Conservation (phyloP, 2,329 filamentous ascomycete species). For the Neonectria coccinea region DNA sequence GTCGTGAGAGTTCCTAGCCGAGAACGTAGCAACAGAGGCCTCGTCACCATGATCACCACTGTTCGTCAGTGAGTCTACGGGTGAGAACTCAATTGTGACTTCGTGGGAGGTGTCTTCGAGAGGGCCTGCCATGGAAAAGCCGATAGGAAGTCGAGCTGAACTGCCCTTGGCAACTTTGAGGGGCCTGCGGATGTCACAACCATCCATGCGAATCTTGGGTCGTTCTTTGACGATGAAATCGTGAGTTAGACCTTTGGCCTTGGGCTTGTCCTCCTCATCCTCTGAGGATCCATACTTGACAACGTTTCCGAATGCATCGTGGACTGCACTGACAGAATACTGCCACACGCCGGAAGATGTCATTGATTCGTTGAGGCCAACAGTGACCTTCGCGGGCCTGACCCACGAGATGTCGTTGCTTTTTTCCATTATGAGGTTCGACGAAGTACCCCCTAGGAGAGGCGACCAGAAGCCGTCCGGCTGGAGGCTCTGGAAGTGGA, state of each 20-base stretch:
- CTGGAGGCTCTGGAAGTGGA: slow-evolving; percentile 93
- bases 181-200: slow-evolving; percentile 83
- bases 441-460: slow-evolving; percentile 69
- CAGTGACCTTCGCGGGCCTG: slow-evolving; percentile 76
- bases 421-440: slow-evolving; percentile 69
- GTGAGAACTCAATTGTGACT: slow-evolving; percentile 85
- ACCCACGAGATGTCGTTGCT: slow-evolving; percentile 85
- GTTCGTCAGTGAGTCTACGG: slow-evolving; percentile 75
- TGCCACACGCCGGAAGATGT: slow-evolving; percentile 83
- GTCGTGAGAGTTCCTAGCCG: slow-evolving; percentile 71
- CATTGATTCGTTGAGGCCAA: slow-evolving; percentile 92
- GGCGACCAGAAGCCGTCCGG: slow-evolving; percentile 88
- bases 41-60: slow-evolving; percentile 76
- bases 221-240: slow-evolving; percentile 88
- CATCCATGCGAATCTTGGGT: slow-evolving; percentile 76
- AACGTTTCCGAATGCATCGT: slow-evolving; percentile 89
- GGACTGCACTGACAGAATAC: slow-evolving; percentile 91
- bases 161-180: slow-evolving; percentile 85
- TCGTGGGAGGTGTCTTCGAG: slow-evolving; percentile 73
- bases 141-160: slow-evolving; percentile 75
- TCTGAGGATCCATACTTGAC: slow-evolving; percentile 76
- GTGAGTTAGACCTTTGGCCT: slow-evolving; percentile 75
- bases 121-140: slow-evolving; percentile 72
- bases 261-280: slow-evolving; percentile 77
- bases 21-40: slow-evolving; percentile 67